phyloP scores from a whole-genome alignment of 2,329 filamentous ascomycete species.

The Neonectria neomacrospora region DNA sequence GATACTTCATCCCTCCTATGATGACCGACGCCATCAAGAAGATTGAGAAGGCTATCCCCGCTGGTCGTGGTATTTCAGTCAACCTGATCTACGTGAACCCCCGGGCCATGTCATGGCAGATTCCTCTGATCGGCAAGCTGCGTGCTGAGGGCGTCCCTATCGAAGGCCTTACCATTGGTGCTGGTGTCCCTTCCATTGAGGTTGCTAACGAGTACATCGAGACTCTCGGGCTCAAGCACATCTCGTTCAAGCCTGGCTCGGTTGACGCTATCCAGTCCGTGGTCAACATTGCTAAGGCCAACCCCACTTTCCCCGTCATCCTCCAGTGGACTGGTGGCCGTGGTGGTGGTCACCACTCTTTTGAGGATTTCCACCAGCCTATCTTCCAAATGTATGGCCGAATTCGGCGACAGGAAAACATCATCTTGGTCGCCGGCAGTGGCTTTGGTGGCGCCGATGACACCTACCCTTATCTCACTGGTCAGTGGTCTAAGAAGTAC shows the following conservation, averaged over 20 bases:
- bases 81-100: constrained; percentile 95
- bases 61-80: constrained; percentile 87
- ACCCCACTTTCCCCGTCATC: constrained; percentile 91
- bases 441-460: constrained; percentile 92
- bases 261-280: constrained; percentile 88
- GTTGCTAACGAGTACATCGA: constrained; percentile 94
- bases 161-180: constrained; percentile 91
- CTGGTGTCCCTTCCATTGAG: constrained; percentile 92
- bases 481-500: constrained; percentile 86
- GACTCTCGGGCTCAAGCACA: constrained; percentile 92
- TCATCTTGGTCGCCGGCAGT: constrained; percentile 89
- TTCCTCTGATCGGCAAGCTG: constrained; percentile 82
- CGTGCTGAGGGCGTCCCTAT: constrained; percentile 89
- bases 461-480: constrained; percentile 92
- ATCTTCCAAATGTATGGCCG: constrained; percentile 91
- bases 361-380: constrained; percentile 93
- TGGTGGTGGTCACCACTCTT: constrained; percentile 94
- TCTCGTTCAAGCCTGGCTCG: constrained; percentile 93
- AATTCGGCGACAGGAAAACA: constrained; percentile 85
- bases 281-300: constrained; percentile 94
- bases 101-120: constrained; percentile 91
- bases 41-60: constrained; percentile 85
- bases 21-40: constrained; percentile 87
- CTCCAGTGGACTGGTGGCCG: constrained; percentile 96
- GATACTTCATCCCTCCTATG: constrained; percentile 83